Base-by-base conservation (phyloP, 768 basidiomycete genomes). In the Rhizopogon rudus region DNA sequence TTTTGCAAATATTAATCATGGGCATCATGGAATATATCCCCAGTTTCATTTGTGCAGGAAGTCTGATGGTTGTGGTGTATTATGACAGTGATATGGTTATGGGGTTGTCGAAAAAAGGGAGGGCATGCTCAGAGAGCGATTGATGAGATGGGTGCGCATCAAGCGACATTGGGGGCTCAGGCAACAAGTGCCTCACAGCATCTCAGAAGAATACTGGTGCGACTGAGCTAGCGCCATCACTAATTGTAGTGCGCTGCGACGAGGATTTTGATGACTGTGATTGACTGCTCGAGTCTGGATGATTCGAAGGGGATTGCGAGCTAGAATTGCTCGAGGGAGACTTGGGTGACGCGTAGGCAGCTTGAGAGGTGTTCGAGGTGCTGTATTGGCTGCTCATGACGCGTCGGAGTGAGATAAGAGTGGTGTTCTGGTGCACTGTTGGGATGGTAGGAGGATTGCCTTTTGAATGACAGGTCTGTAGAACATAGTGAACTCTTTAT, bases 161-260 rank as follows among this genome's bases (percentile, higher is more conserved):
- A 8, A 14, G 20, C 20, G 9, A 13, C 5, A 16, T 22, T 42
- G 20, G 40, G 17, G 17, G 40, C 40, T 29, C 5, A 44, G 44
- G 28, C 44, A 44, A 25, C 14, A 45, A 17, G 25, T 28, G 44
- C 9, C 52, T 25, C 25, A 6, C 20, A 28, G 39, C 22, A 42
- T 9, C 28, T 75, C 67, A 86, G 73, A 86, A 86, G 73, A 86
- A 84, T 37, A 82, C 77, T 46, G 84, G 75, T 43, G 78, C 83
- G 29, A 73, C 77, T 16, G 75, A 67, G 40, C 77, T 73, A 43
- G 83, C 82, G 44, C 75, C 75, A 14, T 76, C 76, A 54, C 76
- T 76, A 53, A 85, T 77, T 12, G 75, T 73, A 22, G 73, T 73
- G 57, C 57, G 61, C 22, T 64, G 43, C 3, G 70, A 40, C 20